A percentile compares a stretch with the other conserved stretches of the same genome.
phyloP scores from a whole-genome alignment of 768 basidiomycete genomes.

The Filobasidium wieringae region DNA sequence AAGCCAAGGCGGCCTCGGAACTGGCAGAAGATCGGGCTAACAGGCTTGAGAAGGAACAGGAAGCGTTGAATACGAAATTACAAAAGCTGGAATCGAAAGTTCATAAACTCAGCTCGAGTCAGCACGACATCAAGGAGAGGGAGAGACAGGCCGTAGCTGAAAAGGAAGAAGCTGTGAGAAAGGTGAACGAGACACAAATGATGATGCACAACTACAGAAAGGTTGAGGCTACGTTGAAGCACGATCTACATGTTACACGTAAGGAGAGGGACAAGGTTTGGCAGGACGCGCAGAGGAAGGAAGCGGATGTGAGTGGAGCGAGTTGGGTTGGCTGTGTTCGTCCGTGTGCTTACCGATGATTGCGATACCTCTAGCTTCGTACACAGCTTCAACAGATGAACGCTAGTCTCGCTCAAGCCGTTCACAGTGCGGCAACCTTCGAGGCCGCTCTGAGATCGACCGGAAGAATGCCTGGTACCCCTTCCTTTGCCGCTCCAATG shows the following conservation, averaged over 20 bases:
- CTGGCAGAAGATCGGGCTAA: background rate
- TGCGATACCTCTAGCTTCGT: background rate
- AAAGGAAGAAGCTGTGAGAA: background rate
- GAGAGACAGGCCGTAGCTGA: background rate
- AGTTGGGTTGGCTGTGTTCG: background rate
- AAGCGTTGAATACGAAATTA: background rate
- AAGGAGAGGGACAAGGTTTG: constrained; percentile 1
- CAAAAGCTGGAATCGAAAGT: background rate
- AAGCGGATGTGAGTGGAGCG: background rate
- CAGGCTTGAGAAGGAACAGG: background rate
- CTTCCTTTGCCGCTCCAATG: background rate
- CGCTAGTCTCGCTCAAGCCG: background rate
- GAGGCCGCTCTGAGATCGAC: background rate
- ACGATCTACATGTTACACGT: background rate
- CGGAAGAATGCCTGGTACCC: background rate
- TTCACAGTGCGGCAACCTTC: background rate
- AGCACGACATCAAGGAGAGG: background rate
- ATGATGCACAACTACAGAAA: background rate
- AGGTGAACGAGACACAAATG: background rate
- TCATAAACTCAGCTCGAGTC: background rate
- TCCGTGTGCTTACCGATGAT: background rate
- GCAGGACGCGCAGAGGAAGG: background rate
- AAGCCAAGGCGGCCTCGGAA: background rate
- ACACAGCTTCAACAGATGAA: background rate
- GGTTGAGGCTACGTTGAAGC: background rate